phyloP scores from a whole-genome alignment of 306 rosid species.

The Lathyrus sativus region DNA sequence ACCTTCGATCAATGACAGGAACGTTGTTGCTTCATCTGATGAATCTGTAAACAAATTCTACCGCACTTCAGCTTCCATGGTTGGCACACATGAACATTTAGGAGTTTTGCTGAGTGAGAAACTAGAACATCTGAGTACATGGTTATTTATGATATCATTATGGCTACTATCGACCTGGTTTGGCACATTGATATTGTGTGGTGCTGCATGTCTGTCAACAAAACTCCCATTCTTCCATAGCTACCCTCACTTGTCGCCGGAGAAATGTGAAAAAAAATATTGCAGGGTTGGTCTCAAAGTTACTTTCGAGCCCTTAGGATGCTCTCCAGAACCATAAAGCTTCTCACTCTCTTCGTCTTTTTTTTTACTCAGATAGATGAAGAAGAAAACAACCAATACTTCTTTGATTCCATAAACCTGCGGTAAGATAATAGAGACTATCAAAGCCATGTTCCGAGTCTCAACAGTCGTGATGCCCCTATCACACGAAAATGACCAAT shows the following conservation, averaged over 20 bases:
- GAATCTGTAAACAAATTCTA: slow-evolving; percentile 47
- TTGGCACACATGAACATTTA: slow-evolving; percentile 56
- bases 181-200: slow-evolving; percentile 65
- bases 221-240: slow-evolving; percentile 58
- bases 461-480: no score
- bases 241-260: slow-evolving; percentile 41
- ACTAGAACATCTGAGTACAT: slow-evolving; percentile 58
- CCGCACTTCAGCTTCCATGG: slow-evolving; percentile 64
- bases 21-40: neutral
- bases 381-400: no score
- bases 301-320: slow-evolving; percentile 46
- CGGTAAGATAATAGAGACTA: no score
- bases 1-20: slow-evolving; percentile 48
- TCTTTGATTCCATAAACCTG: no score
- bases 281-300: slow-evolving; percentile 57
- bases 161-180: slow-evolving; percentile 74
- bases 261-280: slow-evolving; percentile 43
- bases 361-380: slow-evolving; percentile 79
- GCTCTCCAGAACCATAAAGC: slow-evolving; percentile 55
- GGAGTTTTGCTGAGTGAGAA: slow-evolving; percentile 50
- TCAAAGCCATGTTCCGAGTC: no score
- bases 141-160: slow-evolving; percentile 42
- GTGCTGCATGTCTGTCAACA: slow-evolving; percentile 41
- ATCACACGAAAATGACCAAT: no score
- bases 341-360: slow-evolving; percentile 56